These are phyloP conservation scores for Termitomyces sp. DNA, from an alignment of 768 basidiomycete genomes.

Conservation along the genomic window DNA sequence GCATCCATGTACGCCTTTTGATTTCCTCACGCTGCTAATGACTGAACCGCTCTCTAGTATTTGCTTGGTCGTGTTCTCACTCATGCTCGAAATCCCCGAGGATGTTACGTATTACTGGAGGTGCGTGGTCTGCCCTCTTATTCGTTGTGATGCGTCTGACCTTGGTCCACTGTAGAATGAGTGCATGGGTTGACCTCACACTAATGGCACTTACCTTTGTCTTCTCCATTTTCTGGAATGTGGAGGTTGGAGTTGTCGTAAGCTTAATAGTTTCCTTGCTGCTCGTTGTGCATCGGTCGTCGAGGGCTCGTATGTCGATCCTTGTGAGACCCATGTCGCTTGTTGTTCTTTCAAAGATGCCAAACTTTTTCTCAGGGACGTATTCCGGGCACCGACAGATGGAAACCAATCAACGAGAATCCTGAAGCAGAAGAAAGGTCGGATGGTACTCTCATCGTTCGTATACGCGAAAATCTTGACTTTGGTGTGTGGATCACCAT, in stretches of 20 bases:
- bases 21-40: neutral
- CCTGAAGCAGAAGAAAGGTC: slow-evolving; percentile 77
- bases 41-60: slow-evolving; percentile 42
- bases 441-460: slow-evolving; percentile 79
- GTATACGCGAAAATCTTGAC: slow-evolving; percentile 86
- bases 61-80: slow-evolving; percentile 76
- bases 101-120: slow-evolving; percentile 83
- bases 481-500: slow-evolving; percentile 54
- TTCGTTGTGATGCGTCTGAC: neutral
- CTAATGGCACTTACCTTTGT: slow-evolving; percentile 88
- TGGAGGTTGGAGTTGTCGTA: slow-evolving; percentile 90
- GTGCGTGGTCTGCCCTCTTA: slow-evolving; percentile 30
- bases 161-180: slow-evolving; percentile 44
- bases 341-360: neutral
- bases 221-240: slow-evolving; percentile 82
- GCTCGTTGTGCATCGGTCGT: slow-evolving; percentile 85
- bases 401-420: slow-evolving; percentile 88
- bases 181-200: slow-evolving; percentile 87
- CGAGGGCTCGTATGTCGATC: slow-evolving; percentile 86
- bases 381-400: slow-evolving; percentile 81
- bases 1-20: slow-evolving; percentile 66
- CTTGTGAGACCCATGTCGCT: slow-evolving; percentile 42
- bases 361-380: slow-evolving; percentile 49
- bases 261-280: slow-evolving; percentile 84
- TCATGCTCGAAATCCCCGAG: slow-evolving; percentile 82